phyloP scores from a whole-genome alignment of 2,329 filamentous ascomycete genomes.

The Colletotrichum acutatum region DNA sequence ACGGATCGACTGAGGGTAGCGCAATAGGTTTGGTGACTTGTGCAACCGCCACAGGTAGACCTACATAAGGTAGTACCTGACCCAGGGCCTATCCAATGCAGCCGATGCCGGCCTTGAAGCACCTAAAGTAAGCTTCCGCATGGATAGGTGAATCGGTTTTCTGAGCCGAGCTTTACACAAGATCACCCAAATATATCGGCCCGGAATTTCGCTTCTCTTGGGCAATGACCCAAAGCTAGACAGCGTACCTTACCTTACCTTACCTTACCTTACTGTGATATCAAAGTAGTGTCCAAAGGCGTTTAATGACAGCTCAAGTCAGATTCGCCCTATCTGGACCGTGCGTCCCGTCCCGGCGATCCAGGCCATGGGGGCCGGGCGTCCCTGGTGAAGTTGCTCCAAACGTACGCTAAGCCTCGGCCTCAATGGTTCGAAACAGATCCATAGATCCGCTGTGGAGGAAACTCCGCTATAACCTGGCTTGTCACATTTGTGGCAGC shows the following conservation, averaged over 20 bases:
- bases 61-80: background rate
- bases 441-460: slow-evolving; percentile 22
- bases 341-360: slow-evolving; percentile 11
- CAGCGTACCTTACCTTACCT: too few relatives aligned
- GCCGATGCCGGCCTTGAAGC: background rate
- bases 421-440: background rate
- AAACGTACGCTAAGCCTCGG: background rate
- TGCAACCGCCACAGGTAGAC: background rate
- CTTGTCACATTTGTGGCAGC: background rate
- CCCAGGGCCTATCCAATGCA: background rate
- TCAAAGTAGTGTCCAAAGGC: background rate
- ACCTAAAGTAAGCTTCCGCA: background rate
- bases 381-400: background rate
- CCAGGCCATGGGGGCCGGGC: background rate
- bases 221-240: background rate
- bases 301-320: too few relatives aligned
- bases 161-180: background rate
- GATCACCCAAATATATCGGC: background rate
- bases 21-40: background rate
- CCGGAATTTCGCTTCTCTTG: background rate
- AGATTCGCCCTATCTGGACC: background rate
- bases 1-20: background rate
- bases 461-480: slow-evolving; percentile 8
- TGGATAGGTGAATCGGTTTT: background rate
- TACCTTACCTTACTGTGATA: too few relatives aligned